A percentile compares a stretch with the other conserved stretches of the same genome.
phyloP scores from a whole-genome alignment of 768 basidiomycete species.

The Suillus americanus region DNA sequence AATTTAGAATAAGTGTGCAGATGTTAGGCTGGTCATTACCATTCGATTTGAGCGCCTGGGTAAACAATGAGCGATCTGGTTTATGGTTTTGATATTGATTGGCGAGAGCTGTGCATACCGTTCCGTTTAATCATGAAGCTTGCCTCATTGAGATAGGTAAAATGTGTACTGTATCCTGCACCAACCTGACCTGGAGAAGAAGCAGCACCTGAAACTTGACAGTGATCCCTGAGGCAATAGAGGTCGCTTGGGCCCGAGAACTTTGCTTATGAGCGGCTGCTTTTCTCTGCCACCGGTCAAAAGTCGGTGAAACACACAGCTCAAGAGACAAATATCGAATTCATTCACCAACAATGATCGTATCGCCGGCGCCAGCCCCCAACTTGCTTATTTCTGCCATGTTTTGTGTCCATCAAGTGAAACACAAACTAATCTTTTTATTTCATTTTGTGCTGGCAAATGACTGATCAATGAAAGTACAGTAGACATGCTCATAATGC shows the following conservation, averaged over 20 bases:
- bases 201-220: slow-evolving; percentile 44
- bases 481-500: too few relatives aligned
- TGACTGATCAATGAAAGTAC: too few relatives aligned
- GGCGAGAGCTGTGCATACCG: slow-evolving; percentile 42
- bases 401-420: too few relatives aligned
- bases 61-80: background rate
- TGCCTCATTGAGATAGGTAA: slow-evolving; percentile 61
- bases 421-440: too few relatives aligned
- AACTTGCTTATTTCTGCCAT: too few relatives aligned
- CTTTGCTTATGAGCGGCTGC: background rate
- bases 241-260: too few relatives aligned
- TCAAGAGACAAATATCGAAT: background rate
- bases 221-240: too few relatives aligned
- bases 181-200: slow-evolving; percentile 42
- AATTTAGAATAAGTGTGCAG: too few relatives aligned
- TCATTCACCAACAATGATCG: background rate
- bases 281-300: background rate
- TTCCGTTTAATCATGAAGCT: slow-evolving; percentile 57
- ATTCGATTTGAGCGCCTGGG: slow-evolving; percentile 38
- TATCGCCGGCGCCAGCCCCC: too few relatives aligned
- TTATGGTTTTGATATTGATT: slow-evolving; percentile 4
- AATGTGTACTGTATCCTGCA: slow-evolving; percentile 57
- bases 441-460: too few relatives aligned
- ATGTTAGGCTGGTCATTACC: too few relatives aligned
- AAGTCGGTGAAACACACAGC: background rate